Evolutionary conservation across 305 asterid species (phyloP).

Genomic region (Withania somnifera): DNA sequence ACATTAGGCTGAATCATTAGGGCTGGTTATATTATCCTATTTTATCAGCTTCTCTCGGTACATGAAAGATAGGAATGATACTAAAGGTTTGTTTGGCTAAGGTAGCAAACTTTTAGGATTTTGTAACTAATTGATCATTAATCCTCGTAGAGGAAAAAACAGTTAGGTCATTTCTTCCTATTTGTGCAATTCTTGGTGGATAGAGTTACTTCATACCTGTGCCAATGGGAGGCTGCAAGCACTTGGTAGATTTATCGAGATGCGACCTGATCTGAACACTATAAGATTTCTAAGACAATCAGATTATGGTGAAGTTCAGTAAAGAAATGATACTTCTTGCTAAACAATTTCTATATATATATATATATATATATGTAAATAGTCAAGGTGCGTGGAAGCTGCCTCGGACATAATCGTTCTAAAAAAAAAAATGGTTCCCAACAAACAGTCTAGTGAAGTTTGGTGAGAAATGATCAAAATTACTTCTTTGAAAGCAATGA

Average conservation of each 20-base stretch:
- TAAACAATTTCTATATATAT: not conserved
- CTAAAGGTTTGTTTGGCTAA: not conserved
- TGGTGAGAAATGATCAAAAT: not conserved
- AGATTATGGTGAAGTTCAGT: not conserved
- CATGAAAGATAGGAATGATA: not conserved
- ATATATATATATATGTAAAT: not conserved
- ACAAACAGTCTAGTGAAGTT: not conserved
- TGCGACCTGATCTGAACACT: not conserved
- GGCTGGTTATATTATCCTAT: not conserved
- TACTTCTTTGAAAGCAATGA: not conserved
- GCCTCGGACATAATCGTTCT: not conserved
- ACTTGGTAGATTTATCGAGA: not conserved
- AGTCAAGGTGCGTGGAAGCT: not conserved
- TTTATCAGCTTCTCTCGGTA: not conserved
- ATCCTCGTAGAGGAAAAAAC: not conserved
- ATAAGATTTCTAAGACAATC: not conserved
- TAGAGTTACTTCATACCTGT: not conserved
- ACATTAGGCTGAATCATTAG: not conserved
- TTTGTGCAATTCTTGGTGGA: not conserved
- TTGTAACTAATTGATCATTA: too few relatives aligned
- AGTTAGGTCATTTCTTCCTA: not conserved
- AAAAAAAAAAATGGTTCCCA: not conserved
- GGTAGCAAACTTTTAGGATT: not conserved
- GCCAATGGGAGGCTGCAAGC: not conserved
- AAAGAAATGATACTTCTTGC: not conserved